Percentiles rank a stretch among this genome's conserved stretches.
These are phyloP conservation scores for Geranomyces michiganensis DNA, from an alignment of 192 early-diverging fungal genomes.

Conservation along the genomic window DNA sequence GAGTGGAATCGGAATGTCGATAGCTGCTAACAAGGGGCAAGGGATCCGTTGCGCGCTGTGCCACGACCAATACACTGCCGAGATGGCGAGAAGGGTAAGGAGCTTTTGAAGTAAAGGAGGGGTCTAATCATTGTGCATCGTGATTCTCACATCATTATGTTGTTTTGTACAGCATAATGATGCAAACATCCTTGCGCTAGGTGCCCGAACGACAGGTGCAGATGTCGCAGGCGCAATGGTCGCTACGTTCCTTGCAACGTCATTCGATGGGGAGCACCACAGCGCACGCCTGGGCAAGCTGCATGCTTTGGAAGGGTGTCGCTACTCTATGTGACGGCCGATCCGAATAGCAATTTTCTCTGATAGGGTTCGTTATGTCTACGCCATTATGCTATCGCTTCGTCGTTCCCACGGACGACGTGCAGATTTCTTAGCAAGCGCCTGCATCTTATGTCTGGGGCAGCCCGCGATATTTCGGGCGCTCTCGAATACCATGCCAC, in stretches of 20 bases:
- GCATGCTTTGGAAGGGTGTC: slow-evolving; percentile 30
- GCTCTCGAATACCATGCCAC: no score
- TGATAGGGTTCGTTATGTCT: no score
- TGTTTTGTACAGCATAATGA: slow-evolving; percentile 35
- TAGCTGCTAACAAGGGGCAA: slow-evolving; percentile 43
- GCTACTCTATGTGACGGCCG: no score
- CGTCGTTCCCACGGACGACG: no score
- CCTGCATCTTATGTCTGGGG: no score
- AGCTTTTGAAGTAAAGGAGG: neutral
- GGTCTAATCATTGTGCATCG: neutral
- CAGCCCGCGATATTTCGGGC: no score
- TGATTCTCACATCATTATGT: neutral
- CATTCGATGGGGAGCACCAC: slow-evolving; percentile 38
- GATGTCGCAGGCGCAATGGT: slow-evolving; percentile 43
- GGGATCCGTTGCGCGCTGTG: slow-evolving; percentile 42
- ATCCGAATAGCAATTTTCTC: no score
- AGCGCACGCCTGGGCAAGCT: slow-evolving; percentile 23
- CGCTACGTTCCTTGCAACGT: slow-evolving; percentile 30
- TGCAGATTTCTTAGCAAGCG: no score
- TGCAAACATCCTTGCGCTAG: slow-evolving; percentile 41
- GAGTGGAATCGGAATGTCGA: slow-evolving; percentile 42
- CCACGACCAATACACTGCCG: slow-evolving; percentile 42
- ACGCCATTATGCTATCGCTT: no score
- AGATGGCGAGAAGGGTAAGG: slow-evolving; percentile 38
- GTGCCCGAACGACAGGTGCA: slow-evolving; percentile 31